Percentiles rank a stretch among this genome's conserved stretches.
Evolutionary conservation across 352 stramenopile genomes (phyloP).

Genomic region (Phytophthora cryptogea): DNA sequence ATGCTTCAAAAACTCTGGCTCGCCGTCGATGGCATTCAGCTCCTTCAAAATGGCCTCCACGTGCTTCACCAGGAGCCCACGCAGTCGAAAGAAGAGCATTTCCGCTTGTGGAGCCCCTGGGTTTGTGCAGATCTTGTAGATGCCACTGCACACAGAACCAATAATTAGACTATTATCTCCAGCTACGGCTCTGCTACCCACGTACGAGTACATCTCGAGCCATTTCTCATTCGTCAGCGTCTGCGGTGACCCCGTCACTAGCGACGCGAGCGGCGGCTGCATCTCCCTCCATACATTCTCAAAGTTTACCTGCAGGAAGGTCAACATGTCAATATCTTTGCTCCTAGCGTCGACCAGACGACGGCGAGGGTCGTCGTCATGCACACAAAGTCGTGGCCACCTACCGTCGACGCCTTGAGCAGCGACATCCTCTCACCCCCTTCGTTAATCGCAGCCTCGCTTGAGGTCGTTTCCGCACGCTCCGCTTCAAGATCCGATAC

Average conservation of each 20-base stretch:
- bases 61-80: constrained; percentile 68
- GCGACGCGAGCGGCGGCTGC: constrained; percentile 72
- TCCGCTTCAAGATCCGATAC: constrained; percentile 34
- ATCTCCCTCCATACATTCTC: constrained; percentile 85
- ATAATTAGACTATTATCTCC: neutral
- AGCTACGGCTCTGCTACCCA: constrained; percentile 12
- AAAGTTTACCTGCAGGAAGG: constrained; percentile 75
- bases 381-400: neutral
- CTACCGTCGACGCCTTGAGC: constrained; percentile 78
- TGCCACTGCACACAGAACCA: constrained; percentile 44
- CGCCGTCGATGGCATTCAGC: constrained; percentile 57
- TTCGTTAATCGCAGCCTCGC: neutral
- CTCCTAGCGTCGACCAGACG: constrained; percentile 7
- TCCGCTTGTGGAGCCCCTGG: constrained; percentile 78
- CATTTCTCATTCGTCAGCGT: constrained; percentile 83
- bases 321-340: constrained; percentile 11
- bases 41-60: constrained; percentile 70
- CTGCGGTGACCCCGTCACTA: constrained; percentile 70
- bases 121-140: constrained; percentile 91
- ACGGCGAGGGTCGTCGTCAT: neutral
- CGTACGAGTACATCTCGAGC: constrained; percentile 89
- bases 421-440: constrained; percentile 62
- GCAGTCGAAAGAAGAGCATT: constrained; percentile 81
- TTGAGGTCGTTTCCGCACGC: neutral
- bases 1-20: constrained; percentile 65